Evolutionary conservation across 2,329 filamentous ascomycete species (phyloP).

Genomic region (Calonectria fujianensis): DNA sequence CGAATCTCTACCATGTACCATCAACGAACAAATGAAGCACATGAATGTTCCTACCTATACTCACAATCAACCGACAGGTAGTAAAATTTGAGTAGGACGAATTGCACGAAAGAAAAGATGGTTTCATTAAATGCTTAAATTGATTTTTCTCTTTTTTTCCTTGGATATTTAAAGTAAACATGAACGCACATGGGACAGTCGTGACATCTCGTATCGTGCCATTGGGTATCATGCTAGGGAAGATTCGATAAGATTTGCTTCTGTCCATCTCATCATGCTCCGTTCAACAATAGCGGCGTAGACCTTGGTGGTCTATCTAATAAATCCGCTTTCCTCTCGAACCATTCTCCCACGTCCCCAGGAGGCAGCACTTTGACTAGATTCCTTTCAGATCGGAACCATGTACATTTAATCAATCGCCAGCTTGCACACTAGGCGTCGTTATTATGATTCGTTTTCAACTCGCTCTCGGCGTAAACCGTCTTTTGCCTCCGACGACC

Average conservation of each 20-base stretch:
- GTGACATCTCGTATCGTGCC: constrained; percentile 34
- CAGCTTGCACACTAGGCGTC: background rate
- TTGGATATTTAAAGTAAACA: constrained; percentile 24
- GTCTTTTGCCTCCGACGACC: background rate
- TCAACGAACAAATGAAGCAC: constrained; percentile 5
- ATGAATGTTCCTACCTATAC: background rate
- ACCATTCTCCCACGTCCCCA: background rate
- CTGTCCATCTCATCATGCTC: constrained; percentile 16
- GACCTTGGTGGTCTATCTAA: background rate
- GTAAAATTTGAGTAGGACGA: background rate
- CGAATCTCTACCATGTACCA: background rate
- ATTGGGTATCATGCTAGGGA: constrained; percentile 38
- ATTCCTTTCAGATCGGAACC: background rate
- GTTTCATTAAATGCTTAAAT: constrained; percentile 10
- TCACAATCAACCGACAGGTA: background rate
- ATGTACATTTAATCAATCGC: background rate
- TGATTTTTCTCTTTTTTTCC: constrained; percentile 31
- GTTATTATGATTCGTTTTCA: background rate
- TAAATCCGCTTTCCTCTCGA: background rate
- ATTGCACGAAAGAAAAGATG: background rate
- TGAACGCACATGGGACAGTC: constrained; percentile 27
- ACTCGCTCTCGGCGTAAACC: background rate
- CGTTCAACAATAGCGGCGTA: background rate
- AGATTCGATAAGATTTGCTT: constrained; percentile 19
- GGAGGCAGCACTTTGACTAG: background rate